Evolutionary conservation across 148 eudicot genomes (phyloP), one percentile per base, ranked within the genome.

Genomic region (Spergularia bocconei): DNA sequence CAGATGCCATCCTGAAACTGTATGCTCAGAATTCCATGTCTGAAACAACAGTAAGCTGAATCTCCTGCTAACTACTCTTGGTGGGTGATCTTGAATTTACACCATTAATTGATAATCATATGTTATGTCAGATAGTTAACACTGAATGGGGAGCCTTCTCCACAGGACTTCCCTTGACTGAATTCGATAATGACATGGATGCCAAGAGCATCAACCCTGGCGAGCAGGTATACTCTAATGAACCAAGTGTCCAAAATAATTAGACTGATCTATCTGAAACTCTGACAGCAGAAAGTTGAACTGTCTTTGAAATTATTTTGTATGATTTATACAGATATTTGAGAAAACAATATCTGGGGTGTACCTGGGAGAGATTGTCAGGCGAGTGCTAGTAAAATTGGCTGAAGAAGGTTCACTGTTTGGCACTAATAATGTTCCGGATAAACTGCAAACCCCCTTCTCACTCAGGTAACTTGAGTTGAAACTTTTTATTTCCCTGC

Each of bases 131-230:
- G 98, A 85, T 93, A 75, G 75, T 93, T 52, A 87, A 89, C 52
- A 90, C 81, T 20, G 96, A 93, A 73, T 93, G 98, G 98, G 98
- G 98, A 72, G 87, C 89, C 54, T 93, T 93, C 79, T 86, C 89
- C 21, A 79, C 82, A 58, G 91, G 89, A 61, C 89, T 90, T 84
- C 96, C 91, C 4, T 79, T 93, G 70, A 87, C 90, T 20, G 86
- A 89, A 70, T 89, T 82, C 58, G 98, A 93, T 75, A 79, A 76
- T 78, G 88, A 84, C 58, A 84, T 93, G 96, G 98, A 93, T 86
- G 90, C 87, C 36, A 80, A 81, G 23, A 90, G 96, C 74, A 81
- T 87, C 73, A 93, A 93, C 72, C 96, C 93, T 57, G 86, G 88
- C 23, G 91, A 89, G 62, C 93, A 89, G 93, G 91, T 85, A 75